These are phyloP conservation scores for Syncephalastrum contaminatum DNA, from an alignment of 371 early-diverging fungal species.

Conservation along the genomic window DNA sequence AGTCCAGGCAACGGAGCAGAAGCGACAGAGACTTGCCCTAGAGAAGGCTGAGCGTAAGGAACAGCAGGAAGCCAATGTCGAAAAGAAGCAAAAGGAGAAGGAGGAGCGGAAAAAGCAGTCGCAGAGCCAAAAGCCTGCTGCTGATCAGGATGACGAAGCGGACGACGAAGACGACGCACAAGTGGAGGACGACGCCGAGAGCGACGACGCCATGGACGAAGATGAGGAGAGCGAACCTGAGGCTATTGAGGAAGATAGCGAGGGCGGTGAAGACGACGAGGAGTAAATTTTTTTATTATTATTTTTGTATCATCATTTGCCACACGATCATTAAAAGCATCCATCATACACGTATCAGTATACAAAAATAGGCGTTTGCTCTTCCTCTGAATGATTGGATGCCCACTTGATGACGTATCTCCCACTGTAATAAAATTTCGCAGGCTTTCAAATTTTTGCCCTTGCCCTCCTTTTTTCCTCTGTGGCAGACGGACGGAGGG, in stretches of 20 bases:
- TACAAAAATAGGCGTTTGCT: too few species aligned
- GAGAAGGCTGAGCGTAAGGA: conserved; percentile 69
- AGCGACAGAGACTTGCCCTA: conserved; percentile 54
- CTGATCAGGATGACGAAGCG: conserved; percentile 29
- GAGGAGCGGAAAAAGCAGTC: conserved; percentile 34
- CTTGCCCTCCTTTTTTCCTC: too few species aligned
- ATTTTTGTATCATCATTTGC: too few species aligned
- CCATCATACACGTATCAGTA: too few species aligned
- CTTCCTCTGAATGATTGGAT: too few species aligned
- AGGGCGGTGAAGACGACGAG: conserved; percentile 13
- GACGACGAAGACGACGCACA: conserved; percentile 35
- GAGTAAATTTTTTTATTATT: too few species aligned
- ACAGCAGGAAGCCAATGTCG: conserved; percentile 83
- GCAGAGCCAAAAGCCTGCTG: conserved; percentile 9
- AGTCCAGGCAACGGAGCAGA: conserved; percentile 57
- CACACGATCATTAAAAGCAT: too few species aligned
- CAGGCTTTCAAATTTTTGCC: too few species aligned
- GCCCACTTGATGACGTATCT: too few species aligned
- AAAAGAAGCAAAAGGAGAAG: conserved; percentile 67
- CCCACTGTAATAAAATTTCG: too few species aligned
- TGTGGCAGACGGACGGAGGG: too few species aligned
- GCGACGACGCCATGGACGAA: conserved; percentile 28
- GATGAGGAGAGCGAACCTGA: conserved; percentile 18
- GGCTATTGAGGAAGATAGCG: conserved; percentile 21
- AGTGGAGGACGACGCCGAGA: conserved; percentile 34